phyloP scores from a whole-genome alignment of 257 asterid genomes.

The Ajuga chamaepitys region DNA sequence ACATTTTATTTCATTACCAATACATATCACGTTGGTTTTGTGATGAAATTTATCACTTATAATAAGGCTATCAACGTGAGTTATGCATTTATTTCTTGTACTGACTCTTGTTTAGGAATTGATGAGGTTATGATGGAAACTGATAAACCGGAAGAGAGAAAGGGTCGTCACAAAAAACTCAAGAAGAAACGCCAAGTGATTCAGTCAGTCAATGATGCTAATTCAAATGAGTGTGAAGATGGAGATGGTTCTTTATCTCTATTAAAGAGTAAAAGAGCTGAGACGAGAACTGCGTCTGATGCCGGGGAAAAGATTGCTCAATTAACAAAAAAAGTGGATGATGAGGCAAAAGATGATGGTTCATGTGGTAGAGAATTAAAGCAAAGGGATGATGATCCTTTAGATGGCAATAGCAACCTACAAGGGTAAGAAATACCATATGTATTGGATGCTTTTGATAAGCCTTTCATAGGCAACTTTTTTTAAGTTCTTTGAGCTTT shows the following conservation, averaged over 20 bases:
- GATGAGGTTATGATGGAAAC: constrained; percentile 16
- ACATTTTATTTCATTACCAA: background rate
- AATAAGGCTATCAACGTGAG: constrained; percentile 4
- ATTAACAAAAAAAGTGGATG: constrained; percentile 17
- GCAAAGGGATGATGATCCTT: constrained; percentile 24
- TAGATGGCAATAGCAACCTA: constrained; percentile 13
- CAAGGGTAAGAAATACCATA: constrained; percentile 19
- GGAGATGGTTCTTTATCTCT: constrained; percentile 38
- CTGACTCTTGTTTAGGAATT: constrained; percentile 18
- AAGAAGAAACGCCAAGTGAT: constrained; percentile 39
- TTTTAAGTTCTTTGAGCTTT: background rate
- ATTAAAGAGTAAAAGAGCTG: constrained; percentile 19
- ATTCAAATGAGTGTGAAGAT: constrained; percentile 33
- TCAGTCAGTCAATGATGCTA: constrained; percentile 46
- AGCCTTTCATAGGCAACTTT: background rate
- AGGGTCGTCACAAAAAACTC: constrained; percentile 23
- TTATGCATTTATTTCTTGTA: constrained; percentile 3
- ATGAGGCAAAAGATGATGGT: constrained; percentile 21
- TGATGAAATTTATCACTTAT: constrained; percentile 1
- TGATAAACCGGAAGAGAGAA: constrained; percentile 19
- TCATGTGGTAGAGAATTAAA: constrained; percentile 14
- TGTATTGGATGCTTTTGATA: background rate
- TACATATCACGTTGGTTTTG: background rate
- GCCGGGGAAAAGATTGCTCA: constrained; percentile 24
- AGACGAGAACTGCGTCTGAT: constrained; percentile 19